Base-by-base conservation (phyloP, 441 rosid species). In the Manihot esculenta region DNA sequence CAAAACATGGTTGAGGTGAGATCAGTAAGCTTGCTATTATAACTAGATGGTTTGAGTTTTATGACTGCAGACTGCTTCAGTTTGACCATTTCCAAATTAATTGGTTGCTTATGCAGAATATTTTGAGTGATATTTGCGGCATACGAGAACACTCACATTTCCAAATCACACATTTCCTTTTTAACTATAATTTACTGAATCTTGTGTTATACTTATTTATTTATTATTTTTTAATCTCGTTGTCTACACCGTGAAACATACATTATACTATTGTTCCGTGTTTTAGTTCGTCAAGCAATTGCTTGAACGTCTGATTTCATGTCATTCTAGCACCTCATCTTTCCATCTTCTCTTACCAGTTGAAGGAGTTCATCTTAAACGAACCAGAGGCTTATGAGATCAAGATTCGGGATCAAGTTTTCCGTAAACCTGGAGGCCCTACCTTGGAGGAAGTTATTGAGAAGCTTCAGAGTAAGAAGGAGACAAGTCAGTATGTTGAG, bases 301-400 rank as follows among this genome's bases (percentile, higher is more conserved):
- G 33, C 10, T 23, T 41, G 44, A 41, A 64, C 21, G 0, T 62
- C 30, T 23, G 24, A 7, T 24, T 27, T 59, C 30, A 7, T 54
- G 44, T 10, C 30, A 20, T 23, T 26, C 13, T 62, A 44, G 26
- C 62, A 18, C 14, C 45, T 41, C 21, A 38, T 26, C 44, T 45
- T 64, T 44, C 3, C 62, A 33, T 51, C 1, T 61, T 67, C 20
- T 42, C 44, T 21, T 41, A n/a, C 35, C 84, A 94, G 99, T 71
- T 92, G 81, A 90, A 83, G 86, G 97, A 94, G 66, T 94, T 87
- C 63, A 70, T 94, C 44, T 74, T 92, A 76, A 84, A 74, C 12
- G 92, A 92, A 59, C 84, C 77, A n/a, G 98, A 94, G 33, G 94
- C 94, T 35, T 88, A 92, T 62, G 98, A 94, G 83, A 74, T 92